Percentiles rank a stretch among this genome's conserved stretches.
Evolutionary conservation across 2,329 filamentous ascomycete species (phyloP).

Genomic region (Mollisiaceae sp.): DNA sequence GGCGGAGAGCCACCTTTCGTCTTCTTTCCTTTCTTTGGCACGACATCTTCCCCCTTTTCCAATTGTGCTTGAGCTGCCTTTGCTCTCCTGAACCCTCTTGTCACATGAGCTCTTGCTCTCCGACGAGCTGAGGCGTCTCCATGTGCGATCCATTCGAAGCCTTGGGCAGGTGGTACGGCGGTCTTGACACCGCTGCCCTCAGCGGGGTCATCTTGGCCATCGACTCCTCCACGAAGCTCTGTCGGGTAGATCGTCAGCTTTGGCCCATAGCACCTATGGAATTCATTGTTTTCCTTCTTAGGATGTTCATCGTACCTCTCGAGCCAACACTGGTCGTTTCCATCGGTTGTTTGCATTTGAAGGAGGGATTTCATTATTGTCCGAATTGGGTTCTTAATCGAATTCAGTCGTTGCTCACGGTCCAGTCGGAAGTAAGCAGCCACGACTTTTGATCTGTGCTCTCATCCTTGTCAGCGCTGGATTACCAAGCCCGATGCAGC

Average conservation of each 20-base stretch:
- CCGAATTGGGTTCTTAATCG: conserved; percentile 23
- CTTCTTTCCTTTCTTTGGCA: conserved; percentile 6
- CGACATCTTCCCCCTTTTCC: conserved; percentile 9
- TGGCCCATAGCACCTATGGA: not conserved
- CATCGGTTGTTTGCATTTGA: conserved; percentile 3
- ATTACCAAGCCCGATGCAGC: conserved; percentile 3
- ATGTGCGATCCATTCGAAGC: conserved; percentile 29
- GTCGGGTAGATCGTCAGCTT: conserved; percentile 7
- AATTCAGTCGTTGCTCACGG: not conserved
- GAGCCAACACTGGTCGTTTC: not conserved
- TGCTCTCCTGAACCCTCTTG: conserved; percentile 24
- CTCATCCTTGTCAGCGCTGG: not conserved
- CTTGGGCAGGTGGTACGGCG: conserved; percentile 5
- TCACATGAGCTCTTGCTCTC: conserved; percentile 25
- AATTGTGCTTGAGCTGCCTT: conserved; percentile 21
- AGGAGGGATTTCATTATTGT: conserved; percentile 11
- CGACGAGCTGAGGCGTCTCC: conserved; percentile 17
- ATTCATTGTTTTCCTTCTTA: not conserved
- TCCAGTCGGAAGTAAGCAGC: not conserved
- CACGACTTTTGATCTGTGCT: not conserved
- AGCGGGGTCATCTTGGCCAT: conserved; percentile 7
- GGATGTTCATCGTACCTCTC: conserved; percentile 4
- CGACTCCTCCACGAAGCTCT: conserved; percentile 4
- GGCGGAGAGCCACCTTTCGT: not conserved
- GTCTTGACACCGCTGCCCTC: not conserved